Conservation (phyloP, 1,284 basidiomycete species). For the Trichosporon faecale region DNA sequence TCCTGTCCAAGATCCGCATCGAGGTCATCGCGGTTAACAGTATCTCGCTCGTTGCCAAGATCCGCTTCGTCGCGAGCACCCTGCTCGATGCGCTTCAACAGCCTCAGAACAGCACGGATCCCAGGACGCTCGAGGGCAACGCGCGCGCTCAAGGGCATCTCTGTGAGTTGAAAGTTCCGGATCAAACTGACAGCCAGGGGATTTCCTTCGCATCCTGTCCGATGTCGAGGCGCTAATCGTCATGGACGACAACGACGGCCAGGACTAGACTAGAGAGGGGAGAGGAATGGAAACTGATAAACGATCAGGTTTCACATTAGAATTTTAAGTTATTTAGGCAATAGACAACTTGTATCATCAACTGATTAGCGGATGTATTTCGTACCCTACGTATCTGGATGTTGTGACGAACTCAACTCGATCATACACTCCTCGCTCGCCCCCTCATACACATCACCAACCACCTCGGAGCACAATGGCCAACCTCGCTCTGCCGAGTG, state of each 20-base stretch:
- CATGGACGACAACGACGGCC: conserved; percentile 34
- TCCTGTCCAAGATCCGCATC: conserved; percentile 82
- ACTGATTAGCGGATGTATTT: conserved; percentile 9
- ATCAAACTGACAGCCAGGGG: conserved; percentile 58
- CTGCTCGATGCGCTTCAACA: conserved; percentile 72
- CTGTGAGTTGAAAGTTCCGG: conserved; percentile 35
- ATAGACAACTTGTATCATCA: neutral
- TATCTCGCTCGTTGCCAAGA: conserved; percentile 69
- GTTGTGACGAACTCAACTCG: neutral
- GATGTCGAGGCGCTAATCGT: conserved; percentile 64
- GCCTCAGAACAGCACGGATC: neutral
- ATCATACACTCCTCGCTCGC: too few relatives aligned
- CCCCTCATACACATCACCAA: neutral
- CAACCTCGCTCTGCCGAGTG: conserved; percentile 20
- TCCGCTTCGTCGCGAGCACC: conserved; percentile 82
- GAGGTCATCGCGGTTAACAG: conserved; percentile 86
- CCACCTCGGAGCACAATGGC: conserved; percentile 16
- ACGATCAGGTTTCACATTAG: neutral
- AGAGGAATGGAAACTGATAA: neutral
- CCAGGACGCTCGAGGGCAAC: conserved; percentile 55
- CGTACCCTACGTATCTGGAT: neutral
- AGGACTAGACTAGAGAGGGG: neutral
- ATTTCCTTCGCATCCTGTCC: conserved; percentile 79
- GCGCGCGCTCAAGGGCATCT: conserved; percentile 68
- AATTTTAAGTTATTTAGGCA: neutral